Conservation (phyloP, 2,329 filamentous ascomycete species). For the Beauveria scarabaeidicola region DNA sequence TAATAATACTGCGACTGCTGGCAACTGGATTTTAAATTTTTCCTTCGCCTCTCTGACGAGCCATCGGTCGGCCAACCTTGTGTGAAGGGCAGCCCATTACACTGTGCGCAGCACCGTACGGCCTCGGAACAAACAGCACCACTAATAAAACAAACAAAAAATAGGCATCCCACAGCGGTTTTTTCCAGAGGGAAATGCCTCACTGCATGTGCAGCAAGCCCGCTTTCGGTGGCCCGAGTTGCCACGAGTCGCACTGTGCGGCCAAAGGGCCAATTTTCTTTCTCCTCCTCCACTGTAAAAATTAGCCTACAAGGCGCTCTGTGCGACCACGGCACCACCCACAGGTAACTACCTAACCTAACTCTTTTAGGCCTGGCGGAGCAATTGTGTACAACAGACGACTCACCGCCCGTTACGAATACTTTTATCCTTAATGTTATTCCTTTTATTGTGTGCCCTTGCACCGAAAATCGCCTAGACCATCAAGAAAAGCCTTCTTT, state of each 20-base stretch:
- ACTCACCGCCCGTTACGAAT: not conserved
- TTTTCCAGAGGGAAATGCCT: not conserved
- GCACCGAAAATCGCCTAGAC: not conserved
- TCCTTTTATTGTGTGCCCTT: not conserved
- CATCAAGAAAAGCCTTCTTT: not conserved
- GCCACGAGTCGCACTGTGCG: constrained; percentile 1
- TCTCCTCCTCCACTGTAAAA: not conserved
- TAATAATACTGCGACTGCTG: not conserved
- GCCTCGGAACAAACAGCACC: not conserved
- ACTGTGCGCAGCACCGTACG: not conserved
- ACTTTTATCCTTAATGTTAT: not conserved
- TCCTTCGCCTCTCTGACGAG: not conserved
- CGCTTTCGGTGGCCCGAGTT: constrained; percentile 2
- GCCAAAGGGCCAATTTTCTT: not conserved
- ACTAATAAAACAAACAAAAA: not conserved
- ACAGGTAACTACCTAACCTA: no score
- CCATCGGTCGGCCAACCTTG: not conserved
- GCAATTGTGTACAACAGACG: not conserved
- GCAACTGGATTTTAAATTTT: not conserved
- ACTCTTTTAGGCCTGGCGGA: not conserved
- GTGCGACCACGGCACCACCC: not conserved
- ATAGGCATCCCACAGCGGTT: not conserved
- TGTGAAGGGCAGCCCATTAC: not conserved
- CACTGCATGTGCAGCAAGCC: not conserved
- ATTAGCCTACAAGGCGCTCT: not conserved